These are phyloP conservation scores for Nemophila menziesii DNA, from an alignment of 257 asterid species.

Conservation along the genomic window DNA sequence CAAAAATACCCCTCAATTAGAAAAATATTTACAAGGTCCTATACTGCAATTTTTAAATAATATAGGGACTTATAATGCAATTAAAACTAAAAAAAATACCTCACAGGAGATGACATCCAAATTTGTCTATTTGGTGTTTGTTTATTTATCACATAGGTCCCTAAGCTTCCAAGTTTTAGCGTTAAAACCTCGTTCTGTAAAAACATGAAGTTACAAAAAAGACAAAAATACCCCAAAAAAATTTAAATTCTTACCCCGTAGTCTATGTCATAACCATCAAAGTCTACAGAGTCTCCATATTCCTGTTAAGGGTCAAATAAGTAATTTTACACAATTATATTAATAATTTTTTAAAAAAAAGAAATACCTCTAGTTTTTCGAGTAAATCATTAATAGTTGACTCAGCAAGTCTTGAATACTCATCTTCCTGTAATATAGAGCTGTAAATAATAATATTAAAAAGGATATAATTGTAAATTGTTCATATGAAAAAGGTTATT, in stretches of 20 bases:
- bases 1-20: too few relatives aligned
- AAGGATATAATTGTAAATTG: too few relatives aligned
- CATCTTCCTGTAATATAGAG: slow-evolving; percentile 60
- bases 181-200: slow-evolving; percentile 86
- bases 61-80: not conserved
- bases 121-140: slow-evolving; percentile 89
- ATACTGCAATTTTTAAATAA: too few relatives aligned
- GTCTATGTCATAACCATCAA: slow-evolving; percentile 75
- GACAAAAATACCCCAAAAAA: not conserved
- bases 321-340: too few relatives aligned
- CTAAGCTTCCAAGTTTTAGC: slow-evolving; percentile 69
- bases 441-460: too few relatives aligned
- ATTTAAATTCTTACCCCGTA: slow-evolving; percentile 55
- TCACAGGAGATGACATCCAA: slow-evolving; percentile 96
- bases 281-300: slow-evolving; percentile 71
- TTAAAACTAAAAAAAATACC: slow-evolving; percentile 27
- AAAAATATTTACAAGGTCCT: too few relatives aligned
- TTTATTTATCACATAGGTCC: slow-evolving; percentile 91
- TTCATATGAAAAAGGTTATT: too few relatives aligned
- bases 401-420: slow-evolving; percentile 68
- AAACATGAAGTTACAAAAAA: slow-evolving; percentile 9
- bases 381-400: slow-evolving; percentile 67
- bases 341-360: too few relatives aligned
- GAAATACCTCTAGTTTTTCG: slow-evolving; percentile 64
- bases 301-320: slow-evolving; percentile 31